phyloP scores from a whole-genome alignment of 2,329 filamentous ascomycete genomes.

The Fusarium neocosmosporiellum region DNA sequence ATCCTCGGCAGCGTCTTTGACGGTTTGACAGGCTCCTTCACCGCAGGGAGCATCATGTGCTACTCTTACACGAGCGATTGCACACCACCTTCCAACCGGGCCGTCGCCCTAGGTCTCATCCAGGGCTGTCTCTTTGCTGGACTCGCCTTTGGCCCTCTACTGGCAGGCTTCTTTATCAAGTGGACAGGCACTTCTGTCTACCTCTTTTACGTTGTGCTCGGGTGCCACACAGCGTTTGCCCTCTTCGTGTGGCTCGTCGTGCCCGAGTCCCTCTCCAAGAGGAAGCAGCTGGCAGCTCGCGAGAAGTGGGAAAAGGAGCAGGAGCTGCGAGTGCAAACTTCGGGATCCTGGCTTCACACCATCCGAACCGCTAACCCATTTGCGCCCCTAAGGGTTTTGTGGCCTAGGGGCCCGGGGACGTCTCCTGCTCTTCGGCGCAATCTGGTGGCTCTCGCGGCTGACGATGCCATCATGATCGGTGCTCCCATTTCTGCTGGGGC shows the following conservation, averaged over 20 bases:
- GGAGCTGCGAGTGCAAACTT: slow-evolving; percentile 48
- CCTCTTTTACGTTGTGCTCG: slow-evolving; percentile 87
- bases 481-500: slow-evolving; percentile 83
- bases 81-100: slow-evolving; percentile 81
- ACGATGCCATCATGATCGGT: slow-evolving; percentile 86
- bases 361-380: slow-evolving; percentile 73
- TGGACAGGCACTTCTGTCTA: slow-evolving; percentile 79
- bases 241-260: slow-evolving; percentile 76
- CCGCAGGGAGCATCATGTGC: slow-evolving; percentile 78
- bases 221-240: slow-evolving; percentile 79
- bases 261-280: slow-evolving; percentile 85
- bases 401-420: slow-evolving; percentile 74
- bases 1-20: slow-evolving; percentile 82
- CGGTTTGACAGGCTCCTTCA: slow-evolving; percentile 89
- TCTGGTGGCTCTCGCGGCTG: slow-evolving; percentile 80
- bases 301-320: slow-evolving; percentile 70
- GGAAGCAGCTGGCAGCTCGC: slow-evolving; percentile 75
- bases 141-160: slow-evolving; percentile 85
- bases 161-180: slow-evolving; percentile 84
- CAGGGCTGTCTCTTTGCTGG: slow-evolving; percentile 90
- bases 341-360: slow-evolving; percentile 45
- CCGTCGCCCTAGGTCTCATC: slow-evolving; percentile 88
- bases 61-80: slow-evolving; percentile 93
- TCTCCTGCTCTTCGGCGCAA: slow-evolving; percentile 76
- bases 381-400: slow-evolving; percentile 80